Conservation (phyloP, 495 filamentous ascomycete genomes). For the Astrothelium subdiscretum region DNA sequence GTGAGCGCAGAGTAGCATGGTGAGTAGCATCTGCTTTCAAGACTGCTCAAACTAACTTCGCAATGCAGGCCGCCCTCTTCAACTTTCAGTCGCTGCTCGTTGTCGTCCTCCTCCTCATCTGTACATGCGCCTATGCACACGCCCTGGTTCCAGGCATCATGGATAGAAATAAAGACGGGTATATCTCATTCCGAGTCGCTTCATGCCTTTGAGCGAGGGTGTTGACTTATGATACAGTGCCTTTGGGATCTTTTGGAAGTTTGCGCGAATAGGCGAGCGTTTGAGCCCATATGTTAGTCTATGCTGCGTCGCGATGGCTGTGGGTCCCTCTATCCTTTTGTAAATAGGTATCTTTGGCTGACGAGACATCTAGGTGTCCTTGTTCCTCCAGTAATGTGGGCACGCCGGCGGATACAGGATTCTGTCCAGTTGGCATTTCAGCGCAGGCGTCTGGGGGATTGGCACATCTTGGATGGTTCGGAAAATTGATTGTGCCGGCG, state of each 20-base stretch:
- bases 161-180: conserved; percentile 88
- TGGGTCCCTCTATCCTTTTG: conserved; percentile 37
- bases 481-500: background rate
- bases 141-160: conserved; percentile 82
- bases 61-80: conserved; percentile 61
- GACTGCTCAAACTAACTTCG: background rate
- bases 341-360: background rate
- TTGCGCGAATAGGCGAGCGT: conserved; percentile 82
- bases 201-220: background rate
- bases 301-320: conserved; percentile 90
- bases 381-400: background rate
- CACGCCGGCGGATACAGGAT: background rate
- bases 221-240: conserved; percentile 39
- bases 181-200: conserved; percentile 15
- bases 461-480: background rate
- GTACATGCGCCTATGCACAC: conserved; percentile 88
- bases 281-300: conserved; percentile 93
- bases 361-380: background rate
- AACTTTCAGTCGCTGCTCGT: conserved; percentile 93
- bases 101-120: conserved; percentile 88
- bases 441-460: background rate
- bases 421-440: background rate
- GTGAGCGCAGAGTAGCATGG: background rate
- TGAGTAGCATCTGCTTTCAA: background rate
- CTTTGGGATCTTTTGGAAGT: conserved; percentile 93